Conservation (phyloP, 495 filamentous ascomycete species). For the Aspergillus leporis region DNA sequence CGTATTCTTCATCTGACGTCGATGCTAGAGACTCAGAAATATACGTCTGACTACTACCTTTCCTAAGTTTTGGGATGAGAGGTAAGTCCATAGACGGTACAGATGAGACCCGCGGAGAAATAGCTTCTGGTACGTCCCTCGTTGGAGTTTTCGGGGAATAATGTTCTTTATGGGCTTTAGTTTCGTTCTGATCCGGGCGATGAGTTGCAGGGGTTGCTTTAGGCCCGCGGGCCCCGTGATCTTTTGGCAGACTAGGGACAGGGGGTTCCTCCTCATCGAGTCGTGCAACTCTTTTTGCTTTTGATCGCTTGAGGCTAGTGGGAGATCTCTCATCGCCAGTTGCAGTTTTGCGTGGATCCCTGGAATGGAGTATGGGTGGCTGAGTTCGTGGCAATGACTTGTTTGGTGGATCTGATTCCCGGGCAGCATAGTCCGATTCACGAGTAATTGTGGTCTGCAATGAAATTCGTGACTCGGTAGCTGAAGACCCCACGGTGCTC, state of each 20-base stretch:
- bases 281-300: conserved; percentile 53
- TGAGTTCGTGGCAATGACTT: conserved; percentile 25
- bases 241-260: conserved; percentile 25
- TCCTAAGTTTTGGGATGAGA: conserved; percentile 56
- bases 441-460: conserved; percentile 37
- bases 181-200: conserved; percentile 28
- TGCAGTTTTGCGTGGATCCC: conserved; percentile 24
- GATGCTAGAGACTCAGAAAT: conserved; percentile 23
- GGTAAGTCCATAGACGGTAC: conserved; percentile 58
- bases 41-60: conserved; percentile 40
- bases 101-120: conserved; percentile 53
- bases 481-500: conserved; percentile 37
- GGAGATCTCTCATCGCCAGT: conserved; percentile 30
- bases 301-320: conserved; percentile 52
- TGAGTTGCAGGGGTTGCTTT: conserved; percentile 13
- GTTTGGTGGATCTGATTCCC: conserved; percentile 26
- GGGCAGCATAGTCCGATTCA: conserved; percentile 38
- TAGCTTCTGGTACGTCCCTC: conserved; percentile 25
- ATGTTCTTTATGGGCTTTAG: conserved; percentile 32
- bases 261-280: conserved; percentile 40
- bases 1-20: conserved; percentile 27
- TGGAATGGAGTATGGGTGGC: conserved; percentile 31
- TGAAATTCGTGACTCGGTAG: conserved; percentile 33
- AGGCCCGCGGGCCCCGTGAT: conserved; percentile 4
- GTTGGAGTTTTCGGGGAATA: conserved; percentile 22